Percentiles rank a stretch among this genome's conserved stretches.
These are phyloP conservation scores for Haplosporangium gracile DNA, from an alignment of 192 early-diverging fungal species.

Conservation along the genomic window DNA sequence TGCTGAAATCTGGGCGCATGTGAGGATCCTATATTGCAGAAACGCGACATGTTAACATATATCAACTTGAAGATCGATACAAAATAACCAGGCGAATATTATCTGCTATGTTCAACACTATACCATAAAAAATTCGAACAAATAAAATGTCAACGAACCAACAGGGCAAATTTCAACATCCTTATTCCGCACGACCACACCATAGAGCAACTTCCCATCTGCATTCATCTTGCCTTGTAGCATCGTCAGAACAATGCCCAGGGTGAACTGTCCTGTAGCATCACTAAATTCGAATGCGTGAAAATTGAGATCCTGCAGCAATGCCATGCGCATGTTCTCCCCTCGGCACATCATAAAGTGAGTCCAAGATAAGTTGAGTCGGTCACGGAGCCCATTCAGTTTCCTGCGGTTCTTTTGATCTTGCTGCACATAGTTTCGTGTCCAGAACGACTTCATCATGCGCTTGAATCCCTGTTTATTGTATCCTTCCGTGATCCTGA, in stretches of 20 bases:
- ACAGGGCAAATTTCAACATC: slow-evolving; percentile 17
- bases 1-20: slow-evolving; percentile 8
- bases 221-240: slow-evolving; percentile 12
- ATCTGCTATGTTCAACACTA: not conserved
- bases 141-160: slow-evolving; percentile 19
- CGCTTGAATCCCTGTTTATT: slow-evolving; percentile 14
- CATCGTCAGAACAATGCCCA: slow-evolving; percentile 13
- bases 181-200: slow-evolving; percentile 23
- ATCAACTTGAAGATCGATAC: not conserved
- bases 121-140: slow-evolving; percentile 17
- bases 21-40: not conserved
- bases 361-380: slow-evolving; percentile 17
- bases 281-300: slow-evolving; percentile 23
- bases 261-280: slow-evolving; percentile 20
- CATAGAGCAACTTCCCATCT: slow-evolving; percentile 7
- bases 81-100: not conserved
- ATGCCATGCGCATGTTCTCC: slow-evolving; percentile 16
- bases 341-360: slow-evolving; percentile 29
- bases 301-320: slow-evolving; percentile 13
- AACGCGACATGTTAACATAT: not conserved
- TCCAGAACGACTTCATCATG: slow-evolving; percentile 17
- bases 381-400: slow-evolving; percentile 18
- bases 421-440: slow-evolving; percentile 11
- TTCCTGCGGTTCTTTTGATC: slow-evolving; percentile 21
- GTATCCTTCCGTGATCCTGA: slow-evolving; percentile 16